These are phyloP conservation scores for Phytophthora sojae DNA, from an alignment of 352 stramenopile species.

Conservation along the genomic window DNA sequence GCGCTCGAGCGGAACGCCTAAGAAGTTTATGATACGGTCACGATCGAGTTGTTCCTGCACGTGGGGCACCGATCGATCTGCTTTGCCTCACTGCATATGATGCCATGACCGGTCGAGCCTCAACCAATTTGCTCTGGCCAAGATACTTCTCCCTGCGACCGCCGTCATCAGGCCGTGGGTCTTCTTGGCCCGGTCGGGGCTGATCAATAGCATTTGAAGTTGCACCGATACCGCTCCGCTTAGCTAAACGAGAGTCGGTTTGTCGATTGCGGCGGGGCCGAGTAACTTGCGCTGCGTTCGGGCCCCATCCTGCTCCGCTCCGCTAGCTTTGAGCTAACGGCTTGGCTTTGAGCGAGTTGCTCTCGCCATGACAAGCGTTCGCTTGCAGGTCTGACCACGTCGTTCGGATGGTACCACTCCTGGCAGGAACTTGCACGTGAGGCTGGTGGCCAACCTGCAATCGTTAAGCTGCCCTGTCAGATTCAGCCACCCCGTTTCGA, in stretches of 20 bases:
- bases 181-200: conserved; percentile 3
- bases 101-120: background rate
- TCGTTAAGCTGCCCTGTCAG: too few relatives aligned
- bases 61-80: background rate
- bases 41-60: background rate
- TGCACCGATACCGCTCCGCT: background rate
- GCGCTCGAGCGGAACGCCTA: too few relatives aligned
- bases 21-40: too few relatives aligned
- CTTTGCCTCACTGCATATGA: too few relatives aligned
- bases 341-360: conserved; percentile 1
- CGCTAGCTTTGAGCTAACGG: too few relatives aligned
- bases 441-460: too few relatives aligned
- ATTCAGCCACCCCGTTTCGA: background rate
- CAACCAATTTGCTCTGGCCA: background rate
- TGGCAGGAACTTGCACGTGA: too few relatives aligned
- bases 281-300: conserved; percentile 1
- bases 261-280: conserved; percentile 20
- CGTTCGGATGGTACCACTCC: conserved; percentile 4
- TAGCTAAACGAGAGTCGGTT: conserved; percentile 28
- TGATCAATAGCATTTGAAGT: background rate
- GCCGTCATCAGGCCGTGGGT: conserved; percentile 11
- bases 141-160: conserved; percentile 2
- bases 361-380: conserved; percentile 15
- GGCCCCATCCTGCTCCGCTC: conserved; percentile 4
- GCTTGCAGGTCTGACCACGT: conserved; percentile 9